Conservation (phyloP, 2,329 filamentous ascomycete genomes). For the Colletotrichum gloeosporioides region DNA sequence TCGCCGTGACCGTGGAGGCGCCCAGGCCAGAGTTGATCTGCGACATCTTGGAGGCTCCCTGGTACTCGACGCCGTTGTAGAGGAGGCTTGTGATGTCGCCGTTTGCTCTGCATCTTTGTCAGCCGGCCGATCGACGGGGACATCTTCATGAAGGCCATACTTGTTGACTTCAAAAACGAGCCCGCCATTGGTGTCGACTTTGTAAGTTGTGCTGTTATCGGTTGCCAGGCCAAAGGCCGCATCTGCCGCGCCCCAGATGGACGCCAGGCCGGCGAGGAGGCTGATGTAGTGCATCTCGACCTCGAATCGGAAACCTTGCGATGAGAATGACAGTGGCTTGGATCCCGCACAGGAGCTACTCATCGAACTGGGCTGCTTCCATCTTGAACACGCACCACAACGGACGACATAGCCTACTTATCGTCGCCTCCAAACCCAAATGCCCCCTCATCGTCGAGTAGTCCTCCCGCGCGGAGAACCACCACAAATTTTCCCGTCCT, state of each 20-base stretch:
- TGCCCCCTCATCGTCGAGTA: not conserved
- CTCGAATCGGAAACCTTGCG: no score
- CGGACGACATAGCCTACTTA: not conserved
- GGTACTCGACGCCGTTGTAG: slow-evolving; percentile 52
- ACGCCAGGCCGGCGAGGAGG: not conserved
- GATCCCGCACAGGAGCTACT: not conserved
- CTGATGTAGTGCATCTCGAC: not conserved
- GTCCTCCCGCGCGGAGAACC: not conserved
- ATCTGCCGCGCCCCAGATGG: not conserved
- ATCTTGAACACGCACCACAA: not conserved
- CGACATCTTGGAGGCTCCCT: slow-evolving; percentile 47
- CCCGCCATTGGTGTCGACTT: slow-evolving; percentile 28
- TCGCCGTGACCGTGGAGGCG: slow-evolving; percentile 23
- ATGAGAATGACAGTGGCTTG: not conserved
- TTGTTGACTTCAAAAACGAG: slow-evolving; percentile 28
- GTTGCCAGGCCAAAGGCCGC: slow-evolving; percentile 19
- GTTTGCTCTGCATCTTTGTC: slow-evolving; percentile 46
- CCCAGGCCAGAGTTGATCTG: slow-evolving; percentile 56
- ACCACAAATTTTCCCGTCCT: not conserved
- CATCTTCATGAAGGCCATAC: not conserved
- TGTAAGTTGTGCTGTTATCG: slow-evolving; percentile 18
- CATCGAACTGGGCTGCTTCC: not conserved
- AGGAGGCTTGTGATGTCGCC: slow-evolving; percentile 70
- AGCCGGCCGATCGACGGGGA: not conserved
- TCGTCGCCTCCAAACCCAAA: not conserved